Conservation (phyloP, 2,329 filamentous ascomycete genomes). For the Microdochium bolleyi region DNA sequence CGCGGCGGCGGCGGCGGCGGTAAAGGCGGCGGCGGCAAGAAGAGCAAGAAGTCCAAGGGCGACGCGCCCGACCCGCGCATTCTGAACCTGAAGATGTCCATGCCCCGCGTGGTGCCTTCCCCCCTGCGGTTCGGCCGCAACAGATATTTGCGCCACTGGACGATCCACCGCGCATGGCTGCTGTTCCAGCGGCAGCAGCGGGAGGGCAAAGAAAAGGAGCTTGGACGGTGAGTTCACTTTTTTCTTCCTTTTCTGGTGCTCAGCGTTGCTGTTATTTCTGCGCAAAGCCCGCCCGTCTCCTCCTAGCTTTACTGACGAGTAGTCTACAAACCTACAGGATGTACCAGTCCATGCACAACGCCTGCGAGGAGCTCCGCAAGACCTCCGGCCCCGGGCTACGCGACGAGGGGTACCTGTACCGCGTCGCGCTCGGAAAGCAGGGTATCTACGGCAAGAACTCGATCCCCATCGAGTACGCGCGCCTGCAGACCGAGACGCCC, state of each 20-base stretch:
- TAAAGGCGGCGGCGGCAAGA: not conserved
- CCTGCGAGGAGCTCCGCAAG: slow-evolving; percentile 74
- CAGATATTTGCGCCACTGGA: slow-evolving; percentile 91
- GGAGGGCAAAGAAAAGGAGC: slow-evolving; percentile 55
- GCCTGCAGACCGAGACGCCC: slow-evolving; percentile 78
- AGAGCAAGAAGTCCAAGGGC: slow-evolving; percentile 14
- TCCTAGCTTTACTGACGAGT: not conserved
- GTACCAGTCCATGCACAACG: slow-evolving; percentile 75
- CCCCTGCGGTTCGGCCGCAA: slow-evolving; percentile 85
- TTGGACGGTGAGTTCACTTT: slow-evolving; percentile 51
- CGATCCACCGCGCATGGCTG: slow-evolving; percentile 93
- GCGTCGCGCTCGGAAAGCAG: slow-evolving; percentile 86
- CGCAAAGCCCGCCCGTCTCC: not conserved
- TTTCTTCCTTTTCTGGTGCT: slow-evolving; percentile 1
- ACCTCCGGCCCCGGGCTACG: slow-evolving; percentile 48
- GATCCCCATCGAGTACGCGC: slow-evolving; percentile 87
- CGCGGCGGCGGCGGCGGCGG: not conserved
- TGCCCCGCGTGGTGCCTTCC: slow-evolving; percentile 43
- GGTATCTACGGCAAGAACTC: slow-evolving; percentile 65
- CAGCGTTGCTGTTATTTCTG: not conserved
- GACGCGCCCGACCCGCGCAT: slow-evolving; percentile 28
- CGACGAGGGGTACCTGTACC: slow-evolving; percentile 67
- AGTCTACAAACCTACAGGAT: slow-evolving; percentile 24
- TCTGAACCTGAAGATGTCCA: slow-evolving; percentile 34
- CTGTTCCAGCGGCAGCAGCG: slow-evolving; percentile 67